Conservation (phyloP, 345 rosid genomes). For the Gossypium mustelinum region DNA sequence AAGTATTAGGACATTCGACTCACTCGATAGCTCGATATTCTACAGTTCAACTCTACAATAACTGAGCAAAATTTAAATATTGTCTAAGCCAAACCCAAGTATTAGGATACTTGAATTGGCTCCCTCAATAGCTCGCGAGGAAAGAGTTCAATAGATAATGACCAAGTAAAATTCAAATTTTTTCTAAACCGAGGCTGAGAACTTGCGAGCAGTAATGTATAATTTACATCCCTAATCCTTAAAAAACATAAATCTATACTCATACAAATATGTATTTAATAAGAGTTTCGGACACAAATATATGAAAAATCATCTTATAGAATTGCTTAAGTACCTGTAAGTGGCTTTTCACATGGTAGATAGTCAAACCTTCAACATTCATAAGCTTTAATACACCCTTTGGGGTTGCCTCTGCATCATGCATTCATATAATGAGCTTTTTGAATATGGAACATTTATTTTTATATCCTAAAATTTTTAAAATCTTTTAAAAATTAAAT, state of each 20-base stretch:
- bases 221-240: background rate
- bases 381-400: constrained; percentile 85
- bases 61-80: background rate
- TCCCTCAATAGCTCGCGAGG: background rate
- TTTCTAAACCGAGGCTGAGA: background rate
- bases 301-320: constrained; percentile 5
- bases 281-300: background rate
- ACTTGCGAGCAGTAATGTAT: background rate
- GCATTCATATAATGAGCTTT: constrained; percentile 13
- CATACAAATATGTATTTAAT: background rate
- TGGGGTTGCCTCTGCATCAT: constrained; percentile 82
- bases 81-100: background rate
- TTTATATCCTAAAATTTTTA: no score
- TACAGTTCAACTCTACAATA: background rate
- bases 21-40: background rate
- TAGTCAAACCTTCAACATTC: constrained; percentile 87
- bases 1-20: background rate
- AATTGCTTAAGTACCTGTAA: constrained; percentile 54
- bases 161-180: background rate
- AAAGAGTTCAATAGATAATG: background rate
- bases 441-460: background rate
- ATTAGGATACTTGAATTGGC: background rate
- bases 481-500: no score
- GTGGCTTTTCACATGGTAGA: constrained; percentile 94
- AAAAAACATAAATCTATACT: background rate